Conservation (phyloP, 306 rosid species). For the Bauhinia variegata region DNA sequence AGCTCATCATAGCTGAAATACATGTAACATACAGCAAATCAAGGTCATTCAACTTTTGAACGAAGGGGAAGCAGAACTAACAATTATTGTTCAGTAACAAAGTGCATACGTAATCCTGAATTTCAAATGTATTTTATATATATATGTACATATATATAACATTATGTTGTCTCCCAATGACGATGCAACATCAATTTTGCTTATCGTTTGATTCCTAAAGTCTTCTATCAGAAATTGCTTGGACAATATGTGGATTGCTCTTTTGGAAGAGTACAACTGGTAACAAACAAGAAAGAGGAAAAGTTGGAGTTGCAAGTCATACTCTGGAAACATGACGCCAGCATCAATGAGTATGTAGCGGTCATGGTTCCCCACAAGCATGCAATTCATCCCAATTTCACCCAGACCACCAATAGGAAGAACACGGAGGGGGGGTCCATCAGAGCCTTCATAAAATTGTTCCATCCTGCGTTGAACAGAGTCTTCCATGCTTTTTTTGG, state of each 20-base stretch:
- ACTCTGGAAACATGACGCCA: slow-evolving; percentile 98
- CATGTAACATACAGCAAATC: slow-evolving; percentile 7
- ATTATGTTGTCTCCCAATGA: slow-evolving; percentile 2
- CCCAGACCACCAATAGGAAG: slow-evolving; percentile 97
- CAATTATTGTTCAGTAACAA: slow-evolving; percentile 14
- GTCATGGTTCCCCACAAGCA: slow-evolving; percentile 95
- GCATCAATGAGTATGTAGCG: slow-evolving; percentile 94
- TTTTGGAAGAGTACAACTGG: not conserved
- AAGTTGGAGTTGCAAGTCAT: slow-evolving; percentile 31
- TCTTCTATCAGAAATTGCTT: slow-evolving; percentile 19
- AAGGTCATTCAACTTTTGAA: slow-evolving; percentile 34
- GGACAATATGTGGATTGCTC: slow-evolving; percentile 1
- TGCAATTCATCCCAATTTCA: slow-evolving; percentile 98
- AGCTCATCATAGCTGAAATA: slow-evolving; percentile 91
- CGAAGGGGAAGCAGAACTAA: slow-evolving; percentile 24
- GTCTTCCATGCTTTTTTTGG: slow-evolving; percentile 82
- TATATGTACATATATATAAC: no score
- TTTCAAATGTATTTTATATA: slow-evolving; percentile 1
- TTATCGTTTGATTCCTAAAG: no score
- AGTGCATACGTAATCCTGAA: slow-evolving; percentile 1
- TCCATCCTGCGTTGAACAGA: slow-evolving; percentile 96
- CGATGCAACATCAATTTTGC: slow-evolving; percentile 32
- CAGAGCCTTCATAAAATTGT: slow-evolving; percentile 87
- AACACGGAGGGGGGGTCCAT: slow-evolving; percentile 93
- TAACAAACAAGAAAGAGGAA: slow-evolving; percentile 5